Base-by-base conservation (phyloP, 2,329 filamentous ascomycete species). In the Sodiomyces alkalinus region DNA sequence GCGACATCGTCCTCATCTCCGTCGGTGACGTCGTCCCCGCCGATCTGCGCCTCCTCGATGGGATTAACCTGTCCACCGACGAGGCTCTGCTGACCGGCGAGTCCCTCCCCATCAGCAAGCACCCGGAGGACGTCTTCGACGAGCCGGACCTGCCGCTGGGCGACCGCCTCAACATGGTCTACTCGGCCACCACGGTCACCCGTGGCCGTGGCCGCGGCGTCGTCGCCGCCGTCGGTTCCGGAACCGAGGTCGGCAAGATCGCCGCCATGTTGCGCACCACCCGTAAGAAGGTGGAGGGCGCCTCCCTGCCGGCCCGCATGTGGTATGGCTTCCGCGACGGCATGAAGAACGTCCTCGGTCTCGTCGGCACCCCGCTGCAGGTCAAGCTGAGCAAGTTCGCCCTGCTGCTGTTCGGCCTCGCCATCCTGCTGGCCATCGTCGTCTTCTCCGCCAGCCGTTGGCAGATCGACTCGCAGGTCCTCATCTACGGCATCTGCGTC, bases 361-460 rank as follows among this genome's bases (percentile, higher is more conserved):
- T 76, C 3, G 65, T 80, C 30, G 83, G 83, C 27, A 92, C 85
- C 2, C 85, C 85, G 1, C 60, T 93, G 25, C 82, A 92, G 55
- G 75, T 78, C 39, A 87, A 81, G 45, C 64, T 93, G 28, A 82
- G 79, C 55, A 83, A 86, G 52, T 76, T 93, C 43, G 83, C 85
- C 17, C 73, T 90, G 23, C 48, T 82, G 4, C 68, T 92, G 3
- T 92, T 92, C 44, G 73, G 64, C 26, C 67, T 83, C 28, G 85
- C 71, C 23, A 56, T 74, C 30, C 41, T 74, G 3, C 57, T 75
- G 19, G 68, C 64, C 27, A 46, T 75, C 33, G 64, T 75, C 28
- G 72, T 76, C 40, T 76, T 76, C 45, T 64, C 60, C 5, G 68
- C 60, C 35, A 69, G 62, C 45, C 52, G 53, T 32, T 75, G 64